phyloP scores from a whole-genome alignment of 495 filamentous ascomycete species.

The Alectoria sarmentosa region DNA sequence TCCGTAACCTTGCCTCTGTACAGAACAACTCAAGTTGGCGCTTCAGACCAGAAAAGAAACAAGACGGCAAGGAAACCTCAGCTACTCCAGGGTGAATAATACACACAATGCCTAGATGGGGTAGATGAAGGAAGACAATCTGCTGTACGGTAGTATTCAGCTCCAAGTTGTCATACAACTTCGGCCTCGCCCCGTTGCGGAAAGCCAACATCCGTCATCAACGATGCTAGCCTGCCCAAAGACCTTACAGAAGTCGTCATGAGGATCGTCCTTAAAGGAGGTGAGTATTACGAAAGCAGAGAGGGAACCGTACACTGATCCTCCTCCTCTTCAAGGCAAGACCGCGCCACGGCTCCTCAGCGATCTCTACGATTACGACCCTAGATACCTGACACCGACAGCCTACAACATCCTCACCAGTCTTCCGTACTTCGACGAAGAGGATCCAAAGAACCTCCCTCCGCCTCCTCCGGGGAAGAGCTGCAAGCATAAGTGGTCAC shows the following conservation, averaged over 20 bases:
- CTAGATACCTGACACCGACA: slow-evolving; percentile 38
- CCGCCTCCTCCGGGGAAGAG: slow-evolving; percentile 25
- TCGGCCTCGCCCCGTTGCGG: neutral
- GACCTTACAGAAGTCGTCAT: neutral
- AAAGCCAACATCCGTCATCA: slow-evolving; percentile 4
- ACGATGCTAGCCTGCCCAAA: slow-evolving; percentile 1
- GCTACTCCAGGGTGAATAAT: neutral
- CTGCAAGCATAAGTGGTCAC: slow-evolving; percentile 51
- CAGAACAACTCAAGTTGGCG: neutral
- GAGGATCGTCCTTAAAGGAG: slow-evolving; percentile 19
- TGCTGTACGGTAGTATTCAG: neutral
- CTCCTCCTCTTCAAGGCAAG: slow-evolving; percentile 43
- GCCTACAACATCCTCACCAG: slow-evolving; percentile 50
- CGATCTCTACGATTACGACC: slow-evolving; percentile 53
- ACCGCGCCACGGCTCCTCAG: slow-evolving; percentile 53
- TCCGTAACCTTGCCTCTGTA: neutral
- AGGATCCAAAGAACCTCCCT: slow-evolving; percentile 18
- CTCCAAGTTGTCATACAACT: neutral
- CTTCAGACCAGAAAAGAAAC: neutral
- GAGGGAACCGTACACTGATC: neutral
- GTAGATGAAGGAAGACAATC: neutral
- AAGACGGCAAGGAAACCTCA: neutral
- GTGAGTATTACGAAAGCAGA: neutral
- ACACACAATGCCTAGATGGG: neutral
- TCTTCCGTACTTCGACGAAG: slow-evolving; percentile 35